phyloP scores from a whole-genome alignment of 179 eudicot genomes.

The Actinidia arguta region DNA sequence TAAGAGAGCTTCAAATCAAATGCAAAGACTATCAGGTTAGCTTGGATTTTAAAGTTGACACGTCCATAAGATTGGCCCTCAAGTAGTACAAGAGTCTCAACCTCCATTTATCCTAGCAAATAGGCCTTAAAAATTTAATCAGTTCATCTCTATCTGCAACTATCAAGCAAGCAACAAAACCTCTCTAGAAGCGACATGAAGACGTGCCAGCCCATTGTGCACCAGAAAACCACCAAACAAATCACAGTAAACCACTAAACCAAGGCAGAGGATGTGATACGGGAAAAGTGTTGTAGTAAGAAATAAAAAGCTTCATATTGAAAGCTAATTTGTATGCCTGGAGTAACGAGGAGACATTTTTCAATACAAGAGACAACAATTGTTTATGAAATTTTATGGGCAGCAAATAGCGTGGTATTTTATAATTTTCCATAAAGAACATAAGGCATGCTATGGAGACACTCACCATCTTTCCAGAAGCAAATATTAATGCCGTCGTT shows the following conservation, averaged over 20 bases:
- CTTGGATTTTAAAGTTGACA: not conserved
- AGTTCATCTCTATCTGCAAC: not conserved
- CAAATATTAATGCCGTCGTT: slow-evolving; percentile 86
- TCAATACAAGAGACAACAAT: not conserved
- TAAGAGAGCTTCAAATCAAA: not conserved
- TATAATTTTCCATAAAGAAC: not conserved
- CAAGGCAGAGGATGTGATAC: not conserved
- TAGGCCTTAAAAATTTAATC: not conserved
- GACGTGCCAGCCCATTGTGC: not conserved
- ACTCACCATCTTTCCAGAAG: slow-evolving; percentile 91
- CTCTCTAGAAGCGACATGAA: not conserved
- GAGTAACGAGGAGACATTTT: not conserved
- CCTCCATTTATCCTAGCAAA: not conserved
- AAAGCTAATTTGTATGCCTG: not conserved
- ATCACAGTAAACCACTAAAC: not conserved
- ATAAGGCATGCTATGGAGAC: not conserved
- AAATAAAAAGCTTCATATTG: not conserved
- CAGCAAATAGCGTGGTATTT: not conserved
- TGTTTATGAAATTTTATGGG: not conserved
- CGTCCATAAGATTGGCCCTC: not conserved
- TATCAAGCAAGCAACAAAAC: slow-evolving; percentile 6
- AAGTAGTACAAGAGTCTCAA: slow-evolving; percentile 3
- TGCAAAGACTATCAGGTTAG: not conserved
- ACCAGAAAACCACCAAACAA: not conserved
- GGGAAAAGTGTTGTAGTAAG: not conserved